Base-by-base conservation (phyloP, 2,329 filamentous ascomycete genomes). In the Aspergillus intermedius region DNA sequence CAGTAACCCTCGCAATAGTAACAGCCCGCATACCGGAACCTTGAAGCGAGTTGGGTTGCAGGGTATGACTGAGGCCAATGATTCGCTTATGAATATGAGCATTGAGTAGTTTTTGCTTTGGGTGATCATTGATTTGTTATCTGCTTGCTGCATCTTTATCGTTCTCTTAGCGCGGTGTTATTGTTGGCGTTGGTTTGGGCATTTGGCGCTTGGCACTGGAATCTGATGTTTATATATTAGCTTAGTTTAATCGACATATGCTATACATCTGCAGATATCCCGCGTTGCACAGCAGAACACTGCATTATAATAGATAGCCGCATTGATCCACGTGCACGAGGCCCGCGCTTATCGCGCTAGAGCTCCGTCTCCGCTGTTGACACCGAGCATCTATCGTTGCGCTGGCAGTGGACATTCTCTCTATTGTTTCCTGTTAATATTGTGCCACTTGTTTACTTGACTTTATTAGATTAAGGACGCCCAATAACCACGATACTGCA, bases 71-170 rank as follows among this genome's bases (percentile, higher is more conserved):
- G 91, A 96, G 69, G 91, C 91, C n/a, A 89, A 89, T 64, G 91
- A 96, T 66, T 88, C 90, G 1, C 77, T 96, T 55, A 95, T 95
- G 86, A 90, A 91, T 60, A 93, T 97, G 87, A 95, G 88, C 68
- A 95, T 96, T 61, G 91, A 96, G 67, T 95, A 73, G 71, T 39
- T 8, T 39, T 8, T 35, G 13, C 15, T 35, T 35, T 35, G 17
- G 17, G 17, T 19, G 17, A 19, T 19, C 17, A 19, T 34, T 8
- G 7, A 34, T 34, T 34, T 15, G n/a, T 35, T 35, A n/a, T 35
- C 3, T 35, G 15, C 8, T 19, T 40, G 17, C 17, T 35, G n/a
- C 25, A 30, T 35, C 10, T 40, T 40, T 21, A 40, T 12, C 6
- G 37, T 21, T 21, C 15, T 17, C 10, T 21, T 40, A 19, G 37